Evolutionary conservation across 2,329 filamentous ascomycete species (phyloP).

Genomic region (Aspergillus candidus): DNA sequence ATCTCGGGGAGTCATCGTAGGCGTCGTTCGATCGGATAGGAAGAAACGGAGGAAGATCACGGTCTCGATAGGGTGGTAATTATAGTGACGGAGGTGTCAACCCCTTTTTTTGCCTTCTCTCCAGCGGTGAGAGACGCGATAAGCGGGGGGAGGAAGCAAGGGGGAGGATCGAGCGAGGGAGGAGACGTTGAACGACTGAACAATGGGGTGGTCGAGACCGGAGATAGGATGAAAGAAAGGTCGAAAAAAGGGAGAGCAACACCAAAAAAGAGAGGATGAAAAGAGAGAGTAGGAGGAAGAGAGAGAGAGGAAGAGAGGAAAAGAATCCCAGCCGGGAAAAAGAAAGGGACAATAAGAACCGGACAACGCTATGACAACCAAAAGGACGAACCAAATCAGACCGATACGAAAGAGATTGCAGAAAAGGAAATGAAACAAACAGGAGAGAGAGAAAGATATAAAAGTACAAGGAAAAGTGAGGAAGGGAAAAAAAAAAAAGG

Average conservation of each 20-base stretch:
- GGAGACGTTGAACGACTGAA: not conserved
- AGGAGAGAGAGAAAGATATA: slow-evolving; percentile 10
- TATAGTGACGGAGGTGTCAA: slow-evolving; percentile 5
- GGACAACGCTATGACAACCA: not conserved
- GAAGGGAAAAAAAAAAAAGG: slow-evolving; percentile 3
- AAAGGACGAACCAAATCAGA: slow-evolving; percentile 1
- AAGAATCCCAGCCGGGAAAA: not conserved
- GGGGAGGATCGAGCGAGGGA: slow-evolving; percentile 1
- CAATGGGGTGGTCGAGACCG: too few relatives aligned
- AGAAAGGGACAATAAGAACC: too few relatives aligned
- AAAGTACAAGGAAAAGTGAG: slow-evolving; percentile 3
- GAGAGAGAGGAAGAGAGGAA: slow-evolving; percentile 4
- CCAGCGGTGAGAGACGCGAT: slow-evolving; percentile 3
- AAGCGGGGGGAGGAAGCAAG: slow-evolving; percentile 12
- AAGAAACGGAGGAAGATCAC: slow-evolving; percentile 4
- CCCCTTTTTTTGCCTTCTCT: slow-evolving; percentile 3
- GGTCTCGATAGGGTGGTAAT: slow-evolving; percentile 2
- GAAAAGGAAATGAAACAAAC: slow-evolving; percentile 1
- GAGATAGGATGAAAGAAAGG: not conserved
- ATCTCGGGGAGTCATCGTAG: slow-evolving; percentile 30
- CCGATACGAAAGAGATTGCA: slow-evolving; percentile 7
- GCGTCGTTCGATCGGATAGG: not conserved
- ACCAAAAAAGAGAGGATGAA: slow-evolving; percentile 13
- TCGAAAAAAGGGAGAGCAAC: slow-evolving; percentile 11
- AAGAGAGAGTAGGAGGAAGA: not conserved